Evolutionary conservation across 306 rosid species (phyloP), one percentile per base, ranked within the genome.

Genomic region (Trifolium subterraneum): DNA sequence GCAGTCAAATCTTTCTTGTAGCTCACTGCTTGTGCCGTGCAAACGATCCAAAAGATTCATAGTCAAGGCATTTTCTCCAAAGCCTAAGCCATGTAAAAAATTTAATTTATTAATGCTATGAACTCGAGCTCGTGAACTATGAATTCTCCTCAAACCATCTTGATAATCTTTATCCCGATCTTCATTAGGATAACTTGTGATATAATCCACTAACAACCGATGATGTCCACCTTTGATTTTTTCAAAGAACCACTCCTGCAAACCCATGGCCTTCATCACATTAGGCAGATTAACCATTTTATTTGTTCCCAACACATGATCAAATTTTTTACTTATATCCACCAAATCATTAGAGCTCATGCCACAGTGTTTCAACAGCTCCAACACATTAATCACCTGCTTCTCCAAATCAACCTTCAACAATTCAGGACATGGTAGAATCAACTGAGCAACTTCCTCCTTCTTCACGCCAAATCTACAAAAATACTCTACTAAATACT

Each of bases 51-150:
- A 74, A 39, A 85, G 72, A 68, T 72, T 60, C n/a, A 88, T 45
- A 36, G 96, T 88, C 73, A 77, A n/a, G 60, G 79, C 77, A 63
- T 86, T 90, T 79, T 88, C 91, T 78, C 96, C 96, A 83, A 84
- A 90, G 70, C 96, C 96, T 58, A 67, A 42, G 64, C 87, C 63
- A 81, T 72, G 90, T 78, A 90, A 73, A 72, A 86, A 90, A 20
- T 86, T 78, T 52, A 90, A 73, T 82, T 85, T 90, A 56, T 27
- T 62, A 85, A 90, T 51, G 18, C 67, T 80, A 83, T 79, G 88
- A 68, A 67, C 47, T 12, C 79, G 76, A 8, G 76, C 70, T 23
- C 81, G 66, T 7, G 77, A 75, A 67, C 13, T 45, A 41, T 47
- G 66, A 59, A 86, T 81, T 67, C 55, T 81, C 71, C 76, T 84